Percentiles rank a stretch among this genome's conserved stretches.
phyloP scores from a whole-genome alignment of 345 rosid genomes.

The Camelina laxa region DNA sequence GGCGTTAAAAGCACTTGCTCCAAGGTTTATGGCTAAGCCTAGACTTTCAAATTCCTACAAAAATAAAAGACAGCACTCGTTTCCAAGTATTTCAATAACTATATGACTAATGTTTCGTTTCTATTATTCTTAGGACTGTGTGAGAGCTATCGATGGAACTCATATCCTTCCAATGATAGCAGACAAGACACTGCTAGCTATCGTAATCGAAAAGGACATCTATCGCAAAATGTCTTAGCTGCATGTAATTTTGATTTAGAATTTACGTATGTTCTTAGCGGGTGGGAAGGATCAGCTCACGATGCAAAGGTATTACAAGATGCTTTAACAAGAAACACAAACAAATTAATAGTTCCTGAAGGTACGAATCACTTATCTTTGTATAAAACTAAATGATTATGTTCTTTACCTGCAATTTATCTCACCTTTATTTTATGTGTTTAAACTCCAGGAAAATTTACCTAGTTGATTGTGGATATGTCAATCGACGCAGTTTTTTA shows the following conservation, averaged over 20 bases:
- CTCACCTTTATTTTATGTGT: neutral
- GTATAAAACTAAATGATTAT: neutral
- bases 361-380: neutral
- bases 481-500: constrained; percentile 5
- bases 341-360: neutral
- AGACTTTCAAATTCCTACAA: no score
- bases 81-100: no score
- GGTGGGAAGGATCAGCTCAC: neutral
- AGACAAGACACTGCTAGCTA: no score
- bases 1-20: constrained; percentile 7
- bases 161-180: no score
- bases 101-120: no score
- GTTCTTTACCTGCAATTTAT: neutral
- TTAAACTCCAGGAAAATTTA: constrained; percentile 3
- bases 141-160: no score
- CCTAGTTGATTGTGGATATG: constrained; percentile 10
- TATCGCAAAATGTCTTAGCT: neutral
- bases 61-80: no score
- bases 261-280: neutral
- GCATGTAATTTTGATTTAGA: constrained; percentile 25
- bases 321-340: neutral
- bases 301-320: neutral
- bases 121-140: no score
- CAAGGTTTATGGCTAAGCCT: constrained; percentile 16
- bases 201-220: no score